Percentiles rank a stretch among this genome's conserved stretches.
Conservation (phyloP, 2,329 filamentous ascomycete genomes). For the Pseudocercospora crystallina region DNA sequence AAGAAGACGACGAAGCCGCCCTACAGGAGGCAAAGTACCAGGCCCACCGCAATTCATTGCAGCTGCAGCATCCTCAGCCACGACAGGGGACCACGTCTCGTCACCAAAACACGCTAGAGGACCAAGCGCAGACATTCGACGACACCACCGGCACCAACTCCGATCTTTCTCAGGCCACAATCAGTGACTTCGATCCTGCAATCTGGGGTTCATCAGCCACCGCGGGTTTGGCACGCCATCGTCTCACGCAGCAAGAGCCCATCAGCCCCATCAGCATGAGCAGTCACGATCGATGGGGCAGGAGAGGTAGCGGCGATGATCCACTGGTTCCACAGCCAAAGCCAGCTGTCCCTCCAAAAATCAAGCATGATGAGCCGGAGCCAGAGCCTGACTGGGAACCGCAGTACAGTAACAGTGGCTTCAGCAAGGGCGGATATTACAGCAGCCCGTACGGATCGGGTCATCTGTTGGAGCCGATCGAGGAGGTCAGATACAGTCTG, state of each 20-base stretch:
- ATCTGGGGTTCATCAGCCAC: slow-evolving; percentile 48
- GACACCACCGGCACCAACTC: slow-evolving; percentile 32
- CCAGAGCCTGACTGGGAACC: slow-evolving; percentile 30
- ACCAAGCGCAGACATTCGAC: slow-evolving; percentile 65
- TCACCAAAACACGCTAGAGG: slow-evolving; percentile 72
- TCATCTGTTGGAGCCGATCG: slow-evolving; percentile 49
- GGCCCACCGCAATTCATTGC: slow-evolving; percentile 76
- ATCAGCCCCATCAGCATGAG: slow-evolving; percentile 30
- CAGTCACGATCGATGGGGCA: slow-evolving; percentile 35
- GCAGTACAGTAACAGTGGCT: slow-evolving; percentile 36
- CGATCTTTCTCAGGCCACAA: slow-evolving; percentile 36
- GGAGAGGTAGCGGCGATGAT: slow-evolving; percentile 57
- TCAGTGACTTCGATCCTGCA: slow-evolving; percentile 44
- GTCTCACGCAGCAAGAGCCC: slow-evolving; percentile 29
- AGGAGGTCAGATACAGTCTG: slow-evolving; percentile 51
- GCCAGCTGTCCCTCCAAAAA: slow-evolving; percentile 25
- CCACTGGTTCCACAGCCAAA: slow-evolving; percentile 53
- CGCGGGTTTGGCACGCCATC: slow-evolving; percentile 33
- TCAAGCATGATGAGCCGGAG: slow-evolving; percentile 28
- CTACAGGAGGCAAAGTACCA: slow-evolving; percentile 73
- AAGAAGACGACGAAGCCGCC: slow-evolving; percentile 28
- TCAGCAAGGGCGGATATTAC: slow-evolving; percentile 36
- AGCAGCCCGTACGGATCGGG: slow-evolving; percentile 38
- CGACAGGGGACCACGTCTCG: slow-evolving; percentile 70
- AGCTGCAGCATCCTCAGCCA: slow-evolving; percentile 77